Evolutionary conservation across 257 asterid species (phyloP), one percentile per base, ranked within the genome.

Genomic region (Solanum virginianum): DNA sequence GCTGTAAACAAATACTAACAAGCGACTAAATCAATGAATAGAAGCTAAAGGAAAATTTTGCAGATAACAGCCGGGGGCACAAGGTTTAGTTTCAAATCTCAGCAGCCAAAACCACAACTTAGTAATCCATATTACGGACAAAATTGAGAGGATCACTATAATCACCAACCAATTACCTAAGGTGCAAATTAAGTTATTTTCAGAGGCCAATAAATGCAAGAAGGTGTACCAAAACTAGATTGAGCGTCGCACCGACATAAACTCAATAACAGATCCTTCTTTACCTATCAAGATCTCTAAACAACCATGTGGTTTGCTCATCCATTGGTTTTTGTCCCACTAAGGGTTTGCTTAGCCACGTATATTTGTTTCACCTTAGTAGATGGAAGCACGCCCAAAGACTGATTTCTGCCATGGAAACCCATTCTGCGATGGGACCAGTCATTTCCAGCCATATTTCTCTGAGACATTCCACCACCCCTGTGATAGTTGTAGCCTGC

Each of bases 341-440:
- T 88, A 18, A 89, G 53, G 82, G 92, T 85, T 86, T 95, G 98
- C 88, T 95, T 96, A 47, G 97, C 97, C 70, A 96, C 99, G 65
- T 96, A 95, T 85, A 96, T 91, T 88, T 95, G 99, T 86, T 94
- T 95, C 89, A 95, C 85, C 92, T 92, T 96, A 11, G 92, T 60
- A 70, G 92, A 62, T 24, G 93, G 89, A 75, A 89, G 96, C 56
- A 82, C 89, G 62, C 93, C 90, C 45, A 85, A 79, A 32, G 94
- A 87, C 65, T 93, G 97, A 86, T 88, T 91, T 91, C 98, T 90
- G 82, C 97, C 97, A 74, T 92, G 97, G 90, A 89, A 92, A 62
- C 93, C 93, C 90, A 85, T 88, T 91, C 97, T 90, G 65, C 98
- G 96, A 83, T 93, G 92, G 72, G 92, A 84, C 93, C 92, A 89